phyloP scores from a whole-genome alignment of 1,139 yeast species.

The Saccharomyces hybrid region DNA sequence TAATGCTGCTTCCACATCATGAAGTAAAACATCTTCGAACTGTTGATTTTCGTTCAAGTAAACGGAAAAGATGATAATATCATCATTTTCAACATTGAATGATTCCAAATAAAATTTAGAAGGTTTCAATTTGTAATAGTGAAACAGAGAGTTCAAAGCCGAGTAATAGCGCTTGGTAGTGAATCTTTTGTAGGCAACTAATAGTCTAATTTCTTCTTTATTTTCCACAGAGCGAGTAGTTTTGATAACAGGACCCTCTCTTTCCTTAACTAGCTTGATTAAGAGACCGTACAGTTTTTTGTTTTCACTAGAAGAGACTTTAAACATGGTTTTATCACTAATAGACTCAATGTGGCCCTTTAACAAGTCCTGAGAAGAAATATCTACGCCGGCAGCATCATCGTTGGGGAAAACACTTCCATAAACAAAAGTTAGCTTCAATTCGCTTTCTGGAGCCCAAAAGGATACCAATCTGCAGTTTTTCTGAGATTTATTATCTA shows the following conservation, averaged over 20 bases:
- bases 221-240: conserved; percentile 69
- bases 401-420: conserved; percentile 49
- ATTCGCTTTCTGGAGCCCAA: conserved; percentile 56
- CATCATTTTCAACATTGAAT: conserved; percentile 48
- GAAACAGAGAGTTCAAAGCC: conserved; percentile 80
- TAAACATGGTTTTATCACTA: conserved; percentile 73
- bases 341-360: conserved; percentile 50
- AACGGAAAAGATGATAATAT: conserved; percentile 78
- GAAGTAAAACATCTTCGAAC: conserved; percentile 31
- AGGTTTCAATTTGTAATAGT: conserved; percentile 78
- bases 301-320: conserved; percentile 75
- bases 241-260: conserved; percentile 91
- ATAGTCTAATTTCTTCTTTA: conserved; percentile 71
- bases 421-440: conserved; percentile 82
- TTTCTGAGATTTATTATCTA: conserved; percentile 40
- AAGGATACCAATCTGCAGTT: conserved; percentile 78
- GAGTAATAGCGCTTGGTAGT: conserved; percentile 84
- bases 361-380: conserved; percentile 26
- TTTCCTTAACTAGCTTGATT: conserved; percentile 58
- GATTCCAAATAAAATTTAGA: conserved; percentile 93
- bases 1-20: conserved; percentile 58
- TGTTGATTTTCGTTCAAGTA: conserved; percentile 51
- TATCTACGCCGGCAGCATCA: conserved; percentile 36
- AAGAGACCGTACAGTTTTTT: conserved; percentile 68
- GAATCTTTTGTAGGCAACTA: conserved; percentile 81